Evolutionary conservation across 108 stramenopile species (phyloP).

Genomic region (Skeletonema tropicum): DNA sequence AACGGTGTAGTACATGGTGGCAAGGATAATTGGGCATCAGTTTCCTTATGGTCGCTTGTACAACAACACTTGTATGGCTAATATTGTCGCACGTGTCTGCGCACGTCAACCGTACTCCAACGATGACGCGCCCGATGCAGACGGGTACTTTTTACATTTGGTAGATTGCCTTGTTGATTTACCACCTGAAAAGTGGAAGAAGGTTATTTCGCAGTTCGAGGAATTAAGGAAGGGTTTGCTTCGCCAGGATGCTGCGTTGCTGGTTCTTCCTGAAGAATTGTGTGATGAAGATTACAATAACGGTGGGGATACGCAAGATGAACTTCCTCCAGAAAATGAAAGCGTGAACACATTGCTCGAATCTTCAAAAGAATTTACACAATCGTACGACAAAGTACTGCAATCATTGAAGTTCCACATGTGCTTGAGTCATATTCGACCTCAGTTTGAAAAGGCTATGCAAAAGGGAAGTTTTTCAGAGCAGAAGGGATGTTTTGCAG

Average conservation of each 20-base stretch:
- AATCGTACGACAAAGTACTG: slow-evolving; percentile 16
- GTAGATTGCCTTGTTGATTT: slow-evolving; percentile 34
- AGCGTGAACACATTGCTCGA: slow-evolving; percentile 18
- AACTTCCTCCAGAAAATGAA: slow-evolving; percentile 31
- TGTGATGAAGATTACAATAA: background rate
- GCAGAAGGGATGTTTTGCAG: slow-evolving; percentile 6
- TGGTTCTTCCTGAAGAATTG: slow-evolving; percentile 28
- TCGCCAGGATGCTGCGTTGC: slow-evolving; percentile 37
- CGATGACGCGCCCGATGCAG: slow-evolving; percentile 7
- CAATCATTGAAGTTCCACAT: slow-evolving; percentile 38
- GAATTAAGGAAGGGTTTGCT: slow-evolving; percentile 22
- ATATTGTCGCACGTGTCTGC: slow-evolving; percentile 29
- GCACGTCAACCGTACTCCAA: slow-evolving; percentile 35
- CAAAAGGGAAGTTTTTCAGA: slow-evolving; percentile 5
- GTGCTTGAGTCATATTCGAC: slow-evolving; percentile 48
- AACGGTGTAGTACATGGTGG: slow-evolving; percentile 36
- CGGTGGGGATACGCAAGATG: slow-evolving; percentile 8
- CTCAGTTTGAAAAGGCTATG: slow-evolving; percentile 32
- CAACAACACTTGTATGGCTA: slow-evolving; percentile 40
- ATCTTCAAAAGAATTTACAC: slow-evolving; percentile 30
- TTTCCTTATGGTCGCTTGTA: slow-evolving; percentile 44
- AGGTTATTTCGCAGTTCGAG: slow-evolving; percentile 27
- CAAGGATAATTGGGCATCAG: slow-evolving; percentile 38
- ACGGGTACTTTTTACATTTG: background rate
- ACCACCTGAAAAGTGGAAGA: slow-evolving; percentile 28